Conservation (phyloP, 2,329 filamentous ascomycete genomes). For the Alternaria consortialis region DNA sequence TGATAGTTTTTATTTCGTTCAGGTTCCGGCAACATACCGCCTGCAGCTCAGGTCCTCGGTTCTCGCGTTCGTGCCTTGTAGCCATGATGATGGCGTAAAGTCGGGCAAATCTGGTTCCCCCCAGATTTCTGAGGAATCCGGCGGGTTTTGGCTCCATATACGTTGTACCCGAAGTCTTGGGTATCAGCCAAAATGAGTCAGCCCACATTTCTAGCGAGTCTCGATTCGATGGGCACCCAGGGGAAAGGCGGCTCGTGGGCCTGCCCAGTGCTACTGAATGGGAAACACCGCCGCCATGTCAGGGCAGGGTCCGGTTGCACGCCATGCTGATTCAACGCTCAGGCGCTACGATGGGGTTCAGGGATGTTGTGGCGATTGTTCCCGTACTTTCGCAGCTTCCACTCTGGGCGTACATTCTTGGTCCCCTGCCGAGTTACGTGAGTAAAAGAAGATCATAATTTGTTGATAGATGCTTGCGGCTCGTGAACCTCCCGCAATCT, state of each 20-base stretch:
- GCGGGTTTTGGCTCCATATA: conserved; percentile 28
- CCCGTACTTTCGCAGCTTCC: neutral
- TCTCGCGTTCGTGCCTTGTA: conserved; percentile 20
- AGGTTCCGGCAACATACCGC: conserved; percentile 32
- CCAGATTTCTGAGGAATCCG: conserved; percentile 16
- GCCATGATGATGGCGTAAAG: conserved; percentile 29
- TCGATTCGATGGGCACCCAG: conserved; percentile 15
- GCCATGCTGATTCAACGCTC: conserved; percentile 9
- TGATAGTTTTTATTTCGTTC: neutral
- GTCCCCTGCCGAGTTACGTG: neutral
- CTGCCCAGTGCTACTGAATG: conserved; percentile 6
- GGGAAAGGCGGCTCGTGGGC: conserved; percentile 16
- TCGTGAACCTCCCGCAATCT: conserved; percentile 3
- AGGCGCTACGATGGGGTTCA: neutral
- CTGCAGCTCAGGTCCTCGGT: conserved; percentile 43
- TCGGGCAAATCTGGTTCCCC: conserved; percentile 25
- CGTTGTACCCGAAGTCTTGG: conserved; percentile 16
- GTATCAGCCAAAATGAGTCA: conserved; percentile 10
- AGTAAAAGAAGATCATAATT: neutral
- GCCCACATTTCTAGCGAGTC: conserved; percentile 12
- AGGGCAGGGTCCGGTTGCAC: conserved; percentile 3
- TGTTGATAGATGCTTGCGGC: neutral
- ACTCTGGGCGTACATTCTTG: neutral
- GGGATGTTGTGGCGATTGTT: neutral
- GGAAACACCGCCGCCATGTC: conserved; percentile 9